A percentile compares a stretch with the other conserved stretches of the same genome.
phyloP scores from a whole-genome alignment of 768 basidiomycete species.

The Daedaleopsis nitida region DNA sequence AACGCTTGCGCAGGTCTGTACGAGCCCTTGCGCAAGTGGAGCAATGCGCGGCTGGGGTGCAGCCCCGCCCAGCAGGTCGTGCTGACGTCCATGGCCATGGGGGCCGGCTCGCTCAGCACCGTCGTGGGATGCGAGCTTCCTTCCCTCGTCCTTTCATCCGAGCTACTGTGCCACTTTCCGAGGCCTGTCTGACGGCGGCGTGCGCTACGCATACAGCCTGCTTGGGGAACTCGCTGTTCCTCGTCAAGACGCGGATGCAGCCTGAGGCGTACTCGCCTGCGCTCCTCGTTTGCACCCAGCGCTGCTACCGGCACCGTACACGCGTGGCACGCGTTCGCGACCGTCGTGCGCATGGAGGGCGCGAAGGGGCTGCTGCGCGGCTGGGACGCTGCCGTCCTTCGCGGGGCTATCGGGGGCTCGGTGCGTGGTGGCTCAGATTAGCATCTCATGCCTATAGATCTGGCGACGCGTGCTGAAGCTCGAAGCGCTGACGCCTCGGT shows the following conservation, averaged over 20 bases:
- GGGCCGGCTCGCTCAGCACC: conserved; percentile 89
- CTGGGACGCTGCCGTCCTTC: conserved; percentile 88
- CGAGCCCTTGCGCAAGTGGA: conserved; percentile 77
- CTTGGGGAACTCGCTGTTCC: conserved; percentile 87
- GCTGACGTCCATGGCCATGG: conserved; percentile 78
- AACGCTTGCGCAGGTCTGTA: conserved; percentile 90
- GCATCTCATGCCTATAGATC: no score
- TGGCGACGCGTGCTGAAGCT: no score
- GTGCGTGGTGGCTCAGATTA: no score
- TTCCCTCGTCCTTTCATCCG: neutral
- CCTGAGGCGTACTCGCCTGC: conserved; percentile 96
- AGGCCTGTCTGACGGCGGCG: no score
- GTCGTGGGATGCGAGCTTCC: conserved; percentile 80
- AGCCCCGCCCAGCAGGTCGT: conserved; percentile 66
- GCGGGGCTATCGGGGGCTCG: conserved; percentile 94
- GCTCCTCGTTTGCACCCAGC: conserved; percentile 93
- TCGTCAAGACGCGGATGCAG: conserved; percentile 99
- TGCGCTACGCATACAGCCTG: conserved; percentile 51
- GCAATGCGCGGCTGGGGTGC: conserved; percentile 72
- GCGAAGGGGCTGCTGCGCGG: conserved; percentile 83
- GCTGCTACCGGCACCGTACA: conserved; percentile 87
- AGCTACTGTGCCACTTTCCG: no score
- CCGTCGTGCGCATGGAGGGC: conserved; percentile 79
- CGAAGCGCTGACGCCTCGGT: conserved; percentile 23
- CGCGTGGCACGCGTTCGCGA: conserved; percentile 77